Base-by-base conservation (phyloP, 1,284 basidiomycete genomes). In the Ustilago curta region DNA sequence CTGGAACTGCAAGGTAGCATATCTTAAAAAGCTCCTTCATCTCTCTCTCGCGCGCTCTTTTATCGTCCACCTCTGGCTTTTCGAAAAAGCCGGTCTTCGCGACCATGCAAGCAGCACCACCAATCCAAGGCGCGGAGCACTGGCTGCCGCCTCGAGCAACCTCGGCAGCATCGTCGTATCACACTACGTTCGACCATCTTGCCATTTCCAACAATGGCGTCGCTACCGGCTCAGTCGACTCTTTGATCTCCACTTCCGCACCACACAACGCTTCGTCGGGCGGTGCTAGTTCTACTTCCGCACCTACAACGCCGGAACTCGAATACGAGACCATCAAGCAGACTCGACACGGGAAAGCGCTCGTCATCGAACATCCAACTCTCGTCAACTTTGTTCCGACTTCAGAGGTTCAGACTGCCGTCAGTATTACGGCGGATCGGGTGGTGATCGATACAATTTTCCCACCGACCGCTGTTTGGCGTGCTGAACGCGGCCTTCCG, bases 401-500 rank as follows among this genome's bases (percentile, higher is more conserved):
- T 2, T 39, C 59, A 7, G 57, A 76, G 37, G 60, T 76, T 21
- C 78, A 80, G 35, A 80, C 76, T 8, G 62, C 73, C 19, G 72
- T 80, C 19, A 74, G 76, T 39, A 53, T 71, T 19, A 62, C 56
- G 2, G 64, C 51, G 11, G 78, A 77, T 39, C 51, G 75, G 3
- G 60, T 78, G 27, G 59, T 80, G 35, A 78, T 80, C 29, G 78
- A 80, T 47, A 80, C 73, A 12, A 74, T 78, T 47, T 56, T 76
- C 16, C 78, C 78, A 0, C 78, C 78, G 2, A 74, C 70, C 3
- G 65, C 70, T 0, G 58, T 51, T 2, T 42, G 60, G 8, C 53
- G 58, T 14, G 19, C 53, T 1, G 19, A 53, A 19, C 14, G 19
- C 2, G 12, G 11, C 4, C 21, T 9, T 19, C 32, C 19, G 14